phyloP scores from a whole-genome alignment of 805 yeast genomes.

The Yamadazyma nakazawae region DNA sequence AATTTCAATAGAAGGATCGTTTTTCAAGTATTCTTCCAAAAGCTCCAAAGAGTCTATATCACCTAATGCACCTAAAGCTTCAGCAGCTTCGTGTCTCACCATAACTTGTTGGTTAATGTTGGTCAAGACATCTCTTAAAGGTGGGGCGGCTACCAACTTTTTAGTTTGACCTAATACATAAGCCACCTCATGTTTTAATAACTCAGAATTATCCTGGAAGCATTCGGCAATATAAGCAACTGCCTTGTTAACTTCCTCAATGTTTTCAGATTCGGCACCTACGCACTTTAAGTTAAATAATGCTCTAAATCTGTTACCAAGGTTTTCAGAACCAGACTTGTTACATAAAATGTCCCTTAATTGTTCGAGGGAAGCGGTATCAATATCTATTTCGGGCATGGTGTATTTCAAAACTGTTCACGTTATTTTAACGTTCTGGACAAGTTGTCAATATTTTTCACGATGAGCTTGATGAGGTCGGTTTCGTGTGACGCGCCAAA shows the following conservation, averaged over 20 bases:
- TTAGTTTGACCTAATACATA: constrained; percentile 95
- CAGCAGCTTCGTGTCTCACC: constrained; percentile 99
- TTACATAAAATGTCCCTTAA: constrained; percentile 69
- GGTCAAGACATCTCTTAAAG: constrained; percentile 66
- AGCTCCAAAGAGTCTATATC: constrained; percentile 68
- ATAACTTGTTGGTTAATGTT: constrained; percentile 74
- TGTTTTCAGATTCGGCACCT: constrained; percentile 66
- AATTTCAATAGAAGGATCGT: constrained; percentile 83
- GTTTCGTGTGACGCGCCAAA: constrained; percentile 1
- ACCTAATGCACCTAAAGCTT: constrained; percentile 95
- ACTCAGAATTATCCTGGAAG: constrained; percentile 78
- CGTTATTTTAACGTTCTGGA: not conserved
- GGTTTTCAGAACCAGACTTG: constrained; percentile 62
- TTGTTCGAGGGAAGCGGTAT: constrained; percentile 51
- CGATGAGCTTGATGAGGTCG: constrained; percentile 7
- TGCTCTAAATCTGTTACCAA: constrained; percentile 91
- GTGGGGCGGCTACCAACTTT: constrained; percentile 73
- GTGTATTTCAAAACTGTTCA: not conserved
- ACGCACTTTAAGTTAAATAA: constrained; percentile 83
- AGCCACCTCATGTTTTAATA: constrained; percentile 96
- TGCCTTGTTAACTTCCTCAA: constrained; percentile 58
- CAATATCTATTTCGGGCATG: constrained; percentile 38
- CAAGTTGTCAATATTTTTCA: constrained; percentile 3
- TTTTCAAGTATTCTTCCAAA: constrained; percentile 56
- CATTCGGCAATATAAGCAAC: constrained; percentile 82